Evolutionary conservation across 1,139 yeast species (phyloP).

Genomic region (Diutina rugosa): DNA sequence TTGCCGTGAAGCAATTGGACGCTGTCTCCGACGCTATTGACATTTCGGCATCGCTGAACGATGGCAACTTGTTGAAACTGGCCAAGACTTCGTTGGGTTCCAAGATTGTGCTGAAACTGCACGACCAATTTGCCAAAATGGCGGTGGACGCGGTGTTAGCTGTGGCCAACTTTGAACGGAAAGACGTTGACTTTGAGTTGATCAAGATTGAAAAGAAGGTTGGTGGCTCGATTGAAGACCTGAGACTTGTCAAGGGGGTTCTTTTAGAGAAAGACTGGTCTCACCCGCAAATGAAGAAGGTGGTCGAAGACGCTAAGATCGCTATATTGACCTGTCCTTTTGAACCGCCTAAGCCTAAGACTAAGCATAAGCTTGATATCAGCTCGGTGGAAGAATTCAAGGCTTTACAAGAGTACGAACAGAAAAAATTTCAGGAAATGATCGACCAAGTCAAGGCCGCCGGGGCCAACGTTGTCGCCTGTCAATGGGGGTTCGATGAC

Average conservation of each 20-base stretch:
- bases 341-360: conserved; percentile 99
- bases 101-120: conserved; percentile 88
- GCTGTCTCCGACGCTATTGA: conserved; percentile 52
- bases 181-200: conserved; percentile 92
- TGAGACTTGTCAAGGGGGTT: conserved; percentile 78
- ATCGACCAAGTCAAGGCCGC: conserved; percentile 72
- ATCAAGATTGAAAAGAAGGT: conserved; percentile 92
- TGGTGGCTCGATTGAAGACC: conserved; percentile 87
- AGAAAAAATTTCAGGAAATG: conserved; percentile 83
- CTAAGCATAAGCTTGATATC: conserved; percentile 93
- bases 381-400: conserved; percentile 86
- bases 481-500: conserved; percentile 99
- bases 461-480: conserved; percentile 93
- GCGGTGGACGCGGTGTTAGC: conserved; percentile 94
- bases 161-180: conserved; percentile 84
- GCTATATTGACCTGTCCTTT: conserved; percentile 97
- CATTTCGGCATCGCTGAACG: conserved; percentile 33
- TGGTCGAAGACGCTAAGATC: conserved; percentile 66
- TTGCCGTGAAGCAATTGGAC: conserved; percentile 73
- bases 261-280: conserved; percentile 92
- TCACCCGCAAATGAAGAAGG: conserved; percentile 95
- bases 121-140: conserved; percentile 88
- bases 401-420: conserved; percentile 84
- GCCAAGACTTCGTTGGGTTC: conserved; percentile 94
- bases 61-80: conserved; percentile 60